Base-by-base conservation (phyloP, 805 yeast genomes). In the Yarrowia sp. region DNA sequence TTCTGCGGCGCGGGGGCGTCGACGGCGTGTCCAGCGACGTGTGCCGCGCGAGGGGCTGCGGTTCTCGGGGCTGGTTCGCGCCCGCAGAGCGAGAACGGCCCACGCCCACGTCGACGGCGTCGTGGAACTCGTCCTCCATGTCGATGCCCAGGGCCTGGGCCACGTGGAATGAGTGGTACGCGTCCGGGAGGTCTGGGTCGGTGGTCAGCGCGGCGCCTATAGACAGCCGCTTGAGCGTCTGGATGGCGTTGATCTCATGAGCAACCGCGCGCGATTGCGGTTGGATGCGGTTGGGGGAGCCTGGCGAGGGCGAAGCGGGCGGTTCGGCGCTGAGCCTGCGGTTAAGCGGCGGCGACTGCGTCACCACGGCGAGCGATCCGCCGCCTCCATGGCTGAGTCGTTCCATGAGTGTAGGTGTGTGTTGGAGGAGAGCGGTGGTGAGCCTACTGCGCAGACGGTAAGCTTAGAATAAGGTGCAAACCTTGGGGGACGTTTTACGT, bases 241-340 rank as follows among this genome's bases (percentile, higher is more conserved):
- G 77, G 32, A 77, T 70, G 47, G 72, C 73, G 62, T 69, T 68
- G 70, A 77, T 69, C 65, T 77, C 80, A 65, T 76, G 79, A 60
- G 75, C 76, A 21, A 76, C 77, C 16, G 75, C 69, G 2, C 61
- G 46, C 16, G 46, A 38, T 38, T 29, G 75, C 70, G 25, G 68
- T 62, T n/a, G 69, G 38, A 55, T 55, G 25, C 29, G 31, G 47
- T 27, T 18, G 8, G 63, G 63, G 1, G 63, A 61, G 13, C 32
- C 58, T 0, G 56, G 42, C 10, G 41, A 16, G 16, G 60, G 32
- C 12, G 61, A 36, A 3, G 61, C 12, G 2, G 61, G 47, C 1
- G 60, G 49, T 21, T 36, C 46, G 14, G 47, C 47, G 4, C 36
- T 25, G 18, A 21, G 14, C n/a, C 59, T 32, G 27, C 59, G 42